Evolutionary conservation across 371 early-diverging fungal species (phyloP).

Genomic region (Massospora cicadina): DNA sequence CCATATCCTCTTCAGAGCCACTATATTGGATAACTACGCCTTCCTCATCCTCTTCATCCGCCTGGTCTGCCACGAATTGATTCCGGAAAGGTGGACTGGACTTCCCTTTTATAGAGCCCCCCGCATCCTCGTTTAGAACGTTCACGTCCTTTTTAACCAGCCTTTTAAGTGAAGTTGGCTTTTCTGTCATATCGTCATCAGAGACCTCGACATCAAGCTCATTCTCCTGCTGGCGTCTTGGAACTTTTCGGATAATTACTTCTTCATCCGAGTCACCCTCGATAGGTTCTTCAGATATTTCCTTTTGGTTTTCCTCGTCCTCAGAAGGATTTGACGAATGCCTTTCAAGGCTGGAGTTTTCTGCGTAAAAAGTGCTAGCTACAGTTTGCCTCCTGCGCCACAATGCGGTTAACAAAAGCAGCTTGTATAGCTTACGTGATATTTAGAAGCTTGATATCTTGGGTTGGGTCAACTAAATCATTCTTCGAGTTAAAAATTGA

Average conservation of each 20-base stretch:
- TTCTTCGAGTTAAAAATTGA: not conserved
- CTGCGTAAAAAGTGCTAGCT: not conserved
- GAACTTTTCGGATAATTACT: not conserved
- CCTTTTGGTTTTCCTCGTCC: not conserved
- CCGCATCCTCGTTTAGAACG: too few species aligned
- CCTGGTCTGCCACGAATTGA: not conserved
- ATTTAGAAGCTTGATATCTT: not conserved
- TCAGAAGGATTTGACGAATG: not conserved
- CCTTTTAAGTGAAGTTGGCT: not conserved
- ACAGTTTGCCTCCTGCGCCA: not conserved
- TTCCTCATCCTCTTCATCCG: not conserved
- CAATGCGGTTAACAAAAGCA: not conserved
- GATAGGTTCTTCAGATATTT: not conserved
- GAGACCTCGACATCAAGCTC: not conserved
- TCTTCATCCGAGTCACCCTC: not conserved
- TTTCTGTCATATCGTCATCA: too few species aligned
- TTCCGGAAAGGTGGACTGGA: not conserved
- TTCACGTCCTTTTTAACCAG: not conserved
- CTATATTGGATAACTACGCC: not conserved
- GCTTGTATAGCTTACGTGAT: not conserved
- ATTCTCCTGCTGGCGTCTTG: not conserved
- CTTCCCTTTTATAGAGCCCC: not conserved
- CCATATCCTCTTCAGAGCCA: not conserved
- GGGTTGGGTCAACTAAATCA: not conserved
- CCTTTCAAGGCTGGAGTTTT: not conserved